phyloP scores from a whole-genome alignment of 768 basidiomycete species.

The Termitomyces sp. region DNA sequence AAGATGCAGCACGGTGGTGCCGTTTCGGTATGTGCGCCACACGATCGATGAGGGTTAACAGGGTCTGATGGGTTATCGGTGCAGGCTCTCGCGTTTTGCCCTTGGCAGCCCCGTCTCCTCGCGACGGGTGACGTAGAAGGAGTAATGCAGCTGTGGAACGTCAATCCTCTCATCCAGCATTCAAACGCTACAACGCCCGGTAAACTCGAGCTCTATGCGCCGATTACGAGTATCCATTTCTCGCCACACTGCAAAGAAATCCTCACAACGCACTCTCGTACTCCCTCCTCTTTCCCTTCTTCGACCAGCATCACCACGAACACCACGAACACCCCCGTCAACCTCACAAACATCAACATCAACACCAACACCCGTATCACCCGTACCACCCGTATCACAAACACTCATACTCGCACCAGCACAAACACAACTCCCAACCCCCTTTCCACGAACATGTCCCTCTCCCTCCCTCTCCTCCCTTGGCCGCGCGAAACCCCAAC shows the following conservation, averaged over 20 bases:
- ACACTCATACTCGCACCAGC: neutral
- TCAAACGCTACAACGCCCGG: slow-evolving; percentile 38
- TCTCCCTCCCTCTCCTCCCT: neutral
- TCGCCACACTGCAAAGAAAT: slow-evolving; percentile 82
- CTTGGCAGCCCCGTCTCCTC: slow-evolving; percentile 79
- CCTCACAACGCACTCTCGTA: slow-evolving; percentile 31
- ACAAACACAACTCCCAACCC: neutral
- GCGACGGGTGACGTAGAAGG: slow-evolving; percentile 69
- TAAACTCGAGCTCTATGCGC: slow-evolving; percentile 44
- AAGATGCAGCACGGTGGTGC: slow-evolving; percentile 69
- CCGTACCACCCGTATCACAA: neutral
- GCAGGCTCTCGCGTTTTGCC: slow-evolving; percentile 85
- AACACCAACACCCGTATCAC: neutral
- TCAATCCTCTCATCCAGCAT: slow-evolving; percentile 37
- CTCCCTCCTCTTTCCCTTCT: neutral
- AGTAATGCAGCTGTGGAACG: slow-evolving; percentile 50
- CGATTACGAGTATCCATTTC: slow-evolving; percentile 67
- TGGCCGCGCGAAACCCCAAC: neutral
- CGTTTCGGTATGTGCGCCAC: slow-evolving; percentile 35
- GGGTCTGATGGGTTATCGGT: neutral
- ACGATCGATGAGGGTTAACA: neutral
- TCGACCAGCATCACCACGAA: neutral
- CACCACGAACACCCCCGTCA: neutral
- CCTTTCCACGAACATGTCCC: neutral
- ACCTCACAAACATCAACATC: neutral